phyloP scores from a whole-genome alignment of 345 rosid species.

The Citrus medica region DNA sequence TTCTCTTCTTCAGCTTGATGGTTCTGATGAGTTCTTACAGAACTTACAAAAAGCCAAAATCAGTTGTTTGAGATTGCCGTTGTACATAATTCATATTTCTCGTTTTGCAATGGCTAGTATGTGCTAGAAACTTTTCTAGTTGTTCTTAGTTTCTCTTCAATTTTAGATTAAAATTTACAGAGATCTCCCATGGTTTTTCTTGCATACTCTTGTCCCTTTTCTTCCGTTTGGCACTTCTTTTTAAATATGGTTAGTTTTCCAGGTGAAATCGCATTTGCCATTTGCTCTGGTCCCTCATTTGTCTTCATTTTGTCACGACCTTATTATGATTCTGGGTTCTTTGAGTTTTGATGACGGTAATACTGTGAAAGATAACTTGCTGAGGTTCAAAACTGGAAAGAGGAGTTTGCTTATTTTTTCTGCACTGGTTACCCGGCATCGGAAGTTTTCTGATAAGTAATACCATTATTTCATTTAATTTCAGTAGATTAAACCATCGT shows the following conservation, averaged over 20 bases:
- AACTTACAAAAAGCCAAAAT: not conserved
- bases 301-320: constrained; percentile 50
- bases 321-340: constrained; percentile 58
- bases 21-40: not conserved
- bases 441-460: constrained; percentile 84
- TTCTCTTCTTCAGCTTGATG: not conserved
- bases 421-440: constrained; percentile 69
- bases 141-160: not conserved
- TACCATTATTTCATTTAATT: constrained; percentile 1
- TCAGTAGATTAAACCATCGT: not conserved
- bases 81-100: not conserved
- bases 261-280: constrained; percentile 87
- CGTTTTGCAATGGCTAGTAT: not conserved
- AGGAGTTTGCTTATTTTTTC: constrained; percentile 75
- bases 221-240: constrained; percentile 17
- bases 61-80: not conserved
- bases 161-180: not conserved
- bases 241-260: constrained; percentile 29
- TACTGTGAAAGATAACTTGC: constrained; percentile 36
- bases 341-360: constrained; percentile 48
- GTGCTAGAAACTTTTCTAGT: not conserved
- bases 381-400: constrained; percentile 70
- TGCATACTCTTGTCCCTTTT: constrained; percentile 18
- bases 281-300: constrained; percentile 57
- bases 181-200: constrained; percentile 5